phyloP scores from a whole-genome alignment of 176 grass and related monocot genomes.

The Rhynchospora breviuscula region DNA sequence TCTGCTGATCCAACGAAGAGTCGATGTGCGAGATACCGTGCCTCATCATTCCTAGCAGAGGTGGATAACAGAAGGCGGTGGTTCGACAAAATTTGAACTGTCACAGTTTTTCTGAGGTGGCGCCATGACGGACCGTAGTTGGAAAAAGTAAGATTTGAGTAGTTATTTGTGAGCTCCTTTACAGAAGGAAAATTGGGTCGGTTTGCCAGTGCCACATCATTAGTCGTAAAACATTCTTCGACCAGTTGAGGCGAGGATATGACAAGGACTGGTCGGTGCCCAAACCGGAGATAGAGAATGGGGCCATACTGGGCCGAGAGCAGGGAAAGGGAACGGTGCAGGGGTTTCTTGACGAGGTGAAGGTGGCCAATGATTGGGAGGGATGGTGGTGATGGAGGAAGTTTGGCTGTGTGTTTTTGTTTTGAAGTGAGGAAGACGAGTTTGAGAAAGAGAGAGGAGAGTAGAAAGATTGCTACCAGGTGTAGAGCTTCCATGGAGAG shows the following conservation, averaged over 20 bases:
- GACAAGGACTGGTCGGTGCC: slow-evolving; percentile 34
- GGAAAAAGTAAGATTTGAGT: slow-evolving; percentile 25
- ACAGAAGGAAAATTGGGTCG: slow-evolving; percentile 36
- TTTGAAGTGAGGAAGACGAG: neutral
- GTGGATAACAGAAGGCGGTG: slow-evolving; percentile 31
- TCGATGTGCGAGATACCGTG: slow-evolving; percentile 11
- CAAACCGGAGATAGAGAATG: slow-evolving; percentile 44
- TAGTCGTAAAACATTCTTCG: slow-evolving; percentile 55
- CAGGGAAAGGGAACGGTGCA: slow-evolving; percentile 36
- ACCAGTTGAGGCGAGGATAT: slow-evolving; percentile 38
- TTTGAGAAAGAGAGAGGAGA: neutral
- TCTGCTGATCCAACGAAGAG: neutral
- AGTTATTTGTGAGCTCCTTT: slow-evolving; percentile 30
- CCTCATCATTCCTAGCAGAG: slow-evolving; percentile 35
- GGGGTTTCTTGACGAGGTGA: slow-evolving; percentile 43
- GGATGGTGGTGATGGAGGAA: slow-evolving; percentile 29
- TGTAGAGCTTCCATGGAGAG: neutral
- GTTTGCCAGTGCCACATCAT: slow-evolving; percentile 40
- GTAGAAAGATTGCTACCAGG: neutral
- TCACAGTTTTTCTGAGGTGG: slow-evolving; percentile 38
- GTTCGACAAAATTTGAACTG: slow-evolving; percentile 35
- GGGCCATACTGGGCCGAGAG: slow-evolving; percentile 26
- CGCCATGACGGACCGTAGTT: slow-evolving; percentile 43
- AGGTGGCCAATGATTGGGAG: slow-evolving; percentile 56
- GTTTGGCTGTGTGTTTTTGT: neutral